These are phyloP conservation scores for Limnomonas spitsbergensis DNA, from an alignment of 139 green algal species.

Conservation along the genomic window DNA sequence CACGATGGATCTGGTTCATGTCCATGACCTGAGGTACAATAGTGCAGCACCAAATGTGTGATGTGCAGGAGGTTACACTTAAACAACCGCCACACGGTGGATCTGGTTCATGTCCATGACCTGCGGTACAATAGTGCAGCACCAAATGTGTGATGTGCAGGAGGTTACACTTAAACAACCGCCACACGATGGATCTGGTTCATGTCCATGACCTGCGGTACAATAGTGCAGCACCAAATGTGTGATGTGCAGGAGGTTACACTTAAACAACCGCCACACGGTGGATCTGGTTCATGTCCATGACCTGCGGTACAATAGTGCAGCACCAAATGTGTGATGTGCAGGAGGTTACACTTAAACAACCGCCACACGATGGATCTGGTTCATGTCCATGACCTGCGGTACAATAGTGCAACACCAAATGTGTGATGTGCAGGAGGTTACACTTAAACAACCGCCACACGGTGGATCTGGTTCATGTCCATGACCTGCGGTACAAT, in stretches of 20 bases:
- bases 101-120: not conserved
- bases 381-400: not conserved
- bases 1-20: not conserved
- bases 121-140: not conserved
- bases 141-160: not conserved
- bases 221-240: not conserved
- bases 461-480: not conserved
- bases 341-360: no score
- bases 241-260: no score
- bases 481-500: not conserved
- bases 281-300: not conserved
- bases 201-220: not conserved
- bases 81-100: not conserved
- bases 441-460: not conserved
- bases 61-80: no score
- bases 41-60: not conserved
- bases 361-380: not conserved
- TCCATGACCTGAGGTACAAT: not conserved
- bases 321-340: not conserved
- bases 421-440: not conserved
- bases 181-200: not conserved
- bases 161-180: no score
- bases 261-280: not conserved
- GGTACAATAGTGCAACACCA: not conserved
- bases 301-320: not conserved